These are phyloP conservation scores for Amanita inopinata DNA, from an alignment of 768 basidiomycete species.

Conservation along the genomic window DNA sequence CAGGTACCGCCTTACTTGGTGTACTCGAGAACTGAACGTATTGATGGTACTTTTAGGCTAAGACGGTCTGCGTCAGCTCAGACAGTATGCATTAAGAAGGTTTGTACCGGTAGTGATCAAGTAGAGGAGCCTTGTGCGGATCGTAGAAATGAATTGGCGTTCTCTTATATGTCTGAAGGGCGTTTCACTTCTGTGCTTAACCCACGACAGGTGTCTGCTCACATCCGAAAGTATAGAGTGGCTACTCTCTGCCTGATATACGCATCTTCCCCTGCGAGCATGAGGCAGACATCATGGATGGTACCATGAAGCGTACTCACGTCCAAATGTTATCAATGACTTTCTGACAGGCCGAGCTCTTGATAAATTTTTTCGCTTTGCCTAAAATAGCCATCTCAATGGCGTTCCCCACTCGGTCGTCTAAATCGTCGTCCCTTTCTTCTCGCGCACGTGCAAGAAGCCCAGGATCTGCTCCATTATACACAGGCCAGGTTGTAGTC, in stretches of 20 bases:
- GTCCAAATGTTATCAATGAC: slow-evolving; percentile 81
- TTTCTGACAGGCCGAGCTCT: slow-evolving; percentile 80
- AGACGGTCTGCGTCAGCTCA: slow-evolving; percentile 3
- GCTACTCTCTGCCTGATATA: slow-evolving; percentile 81
- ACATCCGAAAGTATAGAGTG: slow-evolving; percentile 90
- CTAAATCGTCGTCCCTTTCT: slow-evolving; percentile 61
- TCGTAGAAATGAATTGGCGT: slow-evolving; percentile 92
- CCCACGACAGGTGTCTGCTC: too few relatives aligned
- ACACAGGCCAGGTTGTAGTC: slow-evolving; percentile 77
- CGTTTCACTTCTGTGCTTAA: too few relatives aligned
- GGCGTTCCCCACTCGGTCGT: slow-evolving; percentile 81
- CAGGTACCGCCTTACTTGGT: slow-evolving; percentile 44
- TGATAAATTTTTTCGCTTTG: slow-evolving; percentile 83
- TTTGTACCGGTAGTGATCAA: slow-evolving; percentile 86
- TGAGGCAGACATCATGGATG: neutral
- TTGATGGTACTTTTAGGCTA: slow-evolving; percentile 87
- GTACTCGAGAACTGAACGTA: slow-evolving; percentile 87
- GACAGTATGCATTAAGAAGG: neutral
- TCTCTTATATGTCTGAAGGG: slow-evolving; percentile 76
- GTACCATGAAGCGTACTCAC: slow-evolving; percentile 31
- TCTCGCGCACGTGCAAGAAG: slow-evolving; percentile 49
- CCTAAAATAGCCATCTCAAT: slow-evolving; percentile 89
- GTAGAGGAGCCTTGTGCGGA: slow-evolving; percentile 84
- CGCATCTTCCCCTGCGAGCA: slow-evolving; percentile 64
- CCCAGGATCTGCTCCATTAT: slow-evolving; percentile 58